Evolutionary conservation across 2,329 filamentous ascomycete genomes (phyloP).

Genomic region (Aspergillus tamarii): DNA sequence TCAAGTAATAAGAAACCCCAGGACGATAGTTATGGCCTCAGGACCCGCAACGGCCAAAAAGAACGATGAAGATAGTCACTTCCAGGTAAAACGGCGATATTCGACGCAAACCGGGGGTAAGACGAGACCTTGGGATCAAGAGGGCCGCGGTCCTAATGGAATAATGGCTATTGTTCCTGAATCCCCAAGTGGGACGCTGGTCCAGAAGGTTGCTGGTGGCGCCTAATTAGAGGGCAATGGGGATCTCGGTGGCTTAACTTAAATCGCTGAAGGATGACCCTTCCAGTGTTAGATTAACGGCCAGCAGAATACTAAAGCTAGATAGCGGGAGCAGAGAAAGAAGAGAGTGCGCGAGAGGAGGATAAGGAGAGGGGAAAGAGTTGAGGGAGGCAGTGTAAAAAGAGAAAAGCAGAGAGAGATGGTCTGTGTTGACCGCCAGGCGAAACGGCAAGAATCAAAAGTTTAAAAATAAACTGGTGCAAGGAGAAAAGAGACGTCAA

Average conservation of each 20-base stretch:
- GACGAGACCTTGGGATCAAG: slow-evolving; percentile 8
- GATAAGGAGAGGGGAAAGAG: slow-evolving; percentile 16
- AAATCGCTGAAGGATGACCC: not conserved
- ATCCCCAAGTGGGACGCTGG: slow-evolving; percentile 8
- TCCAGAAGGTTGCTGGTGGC: slow-evolving; percentile 13
- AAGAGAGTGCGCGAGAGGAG: slow-evolving; percentile 2
- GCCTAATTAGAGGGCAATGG: slow-evolving; percentile 4
- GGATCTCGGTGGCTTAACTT: slow-evolving; percentile 7
- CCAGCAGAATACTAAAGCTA: not conserved
- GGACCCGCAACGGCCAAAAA: slow-evolving; percentile 4
- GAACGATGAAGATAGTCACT: not conserved
- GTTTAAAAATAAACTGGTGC: not conserved
- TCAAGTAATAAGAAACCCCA: slow-evolving; percentile 10
- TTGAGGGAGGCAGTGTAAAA: slow-evolving; percentile 13
- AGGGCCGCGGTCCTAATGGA: slow-evolving; percentile 8
- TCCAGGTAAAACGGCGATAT: not conserved
- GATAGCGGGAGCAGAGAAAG: not conserved
- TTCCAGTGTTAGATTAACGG: not conserved
- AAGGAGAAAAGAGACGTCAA: slow-evolving; percentile 1
- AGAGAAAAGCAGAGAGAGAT: slow-evolving; percentile 9
- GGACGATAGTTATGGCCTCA: slow-evolving; percentile 7
- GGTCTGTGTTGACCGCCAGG: slow-evolving; percentile 19
- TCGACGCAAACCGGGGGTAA: not conserved
- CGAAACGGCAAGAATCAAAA: slow-evolving; percentile 14
- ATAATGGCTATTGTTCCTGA: slow-evolving; percentile 11